phyloP scores from a whole-genome alignment of 257 asterid genomes.

The Solanum appendiculatum region DNA sequence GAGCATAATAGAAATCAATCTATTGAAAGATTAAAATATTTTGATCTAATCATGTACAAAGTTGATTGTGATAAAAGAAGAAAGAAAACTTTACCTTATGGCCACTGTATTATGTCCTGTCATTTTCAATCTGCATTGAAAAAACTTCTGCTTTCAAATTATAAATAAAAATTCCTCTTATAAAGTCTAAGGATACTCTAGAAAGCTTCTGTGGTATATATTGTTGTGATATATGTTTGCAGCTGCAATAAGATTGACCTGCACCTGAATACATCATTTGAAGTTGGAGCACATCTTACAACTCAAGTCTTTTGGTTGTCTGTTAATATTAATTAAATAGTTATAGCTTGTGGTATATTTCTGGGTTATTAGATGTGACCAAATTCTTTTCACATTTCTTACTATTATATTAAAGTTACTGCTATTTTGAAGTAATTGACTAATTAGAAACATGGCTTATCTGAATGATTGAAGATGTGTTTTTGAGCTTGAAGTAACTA shows the following conservation, averaged over 20 bases:
- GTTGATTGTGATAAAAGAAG: neutral
- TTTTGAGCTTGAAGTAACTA: neutral
- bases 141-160: neutral
- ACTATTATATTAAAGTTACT: too few species aligned
- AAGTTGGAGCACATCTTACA: too few species aligned
- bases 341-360: too few species aligned
- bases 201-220: neutral
- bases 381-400: too few species aligned
- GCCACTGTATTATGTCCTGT: neutral
- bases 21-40: neutral
- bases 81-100: neutral
- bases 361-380: too few species aligned
- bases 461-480: neutral
- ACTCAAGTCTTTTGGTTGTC: too few species aligned
- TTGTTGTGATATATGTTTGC: too few species aligned
- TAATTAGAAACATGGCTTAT: neutral
- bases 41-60: neutral
- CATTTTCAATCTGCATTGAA: neutral
- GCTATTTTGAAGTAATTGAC: neutral
- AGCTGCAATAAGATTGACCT: too few species aligned
- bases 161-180: neutral
- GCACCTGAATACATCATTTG: too few species aligned
- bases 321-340: too few species aligned
- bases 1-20: neutral
- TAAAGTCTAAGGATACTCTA: neutral